A percentile compares a stretch with the other conserved stretches of the same genome.
phyloP scores from a whole-genome alignment of 2,329 filamentous ascomycete species.

The Rhinocladiella mackenziei region DNA sequence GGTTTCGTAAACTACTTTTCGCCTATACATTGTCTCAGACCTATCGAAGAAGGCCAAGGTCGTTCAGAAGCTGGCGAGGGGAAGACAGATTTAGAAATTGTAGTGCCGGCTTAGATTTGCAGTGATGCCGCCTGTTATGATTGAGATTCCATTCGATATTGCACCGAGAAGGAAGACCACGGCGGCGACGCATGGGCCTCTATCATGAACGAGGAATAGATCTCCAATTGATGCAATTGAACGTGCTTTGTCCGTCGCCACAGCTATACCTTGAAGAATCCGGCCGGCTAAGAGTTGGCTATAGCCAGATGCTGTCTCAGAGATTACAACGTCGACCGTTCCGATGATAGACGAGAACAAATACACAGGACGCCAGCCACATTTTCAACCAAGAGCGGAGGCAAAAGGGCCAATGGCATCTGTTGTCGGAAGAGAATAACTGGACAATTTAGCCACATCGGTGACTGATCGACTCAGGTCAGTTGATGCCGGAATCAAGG shows the following conservation, averaged over 20 bases:
- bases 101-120: constrained; percentile 28
- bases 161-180: constrained; percentile 40
- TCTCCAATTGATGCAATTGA: constrained; percentile 43
- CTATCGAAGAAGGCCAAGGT: constrained; percentile 15
- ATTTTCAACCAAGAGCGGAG: constrained; percentile 40
- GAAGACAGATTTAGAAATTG: constrained; percentile 20
- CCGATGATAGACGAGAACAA: constrained; percentile 38
- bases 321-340: constrained; percentile 38
- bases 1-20: constrained; percentile 22
- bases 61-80: constrained; percentile 14
- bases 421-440: constrained; percentile 18
- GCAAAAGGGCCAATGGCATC: constrained; percentile 15
- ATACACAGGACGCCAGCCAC: constrained; percentile 42
- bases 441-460: constrained; percentile 14
- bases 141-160: constrained; percentile 39
- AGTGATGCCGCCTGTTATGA: constrained; percentile 41
- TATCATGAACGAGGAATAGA: constrained; percentile 39
- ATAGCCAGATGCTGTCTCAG: constrained; percentile 35
- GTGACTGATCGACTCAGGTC: constrained; percentile 16
- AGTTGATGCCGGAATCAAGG: constrained; percentile 29
- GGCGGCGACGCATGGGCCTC: constrained; percentile 32
- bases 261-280: constrained; percentile 44
- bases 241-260: constrained; percentile 39
- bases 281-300: constrained; percentile 40
- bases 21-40: constrained; percentile 21